A percentile compares a stretch with the other conserved stretches of the same genome.
Evolutionary conservation across 179 eudicot genomes (phyloP).

Genomic region (Nepenthes alata): DNA sequence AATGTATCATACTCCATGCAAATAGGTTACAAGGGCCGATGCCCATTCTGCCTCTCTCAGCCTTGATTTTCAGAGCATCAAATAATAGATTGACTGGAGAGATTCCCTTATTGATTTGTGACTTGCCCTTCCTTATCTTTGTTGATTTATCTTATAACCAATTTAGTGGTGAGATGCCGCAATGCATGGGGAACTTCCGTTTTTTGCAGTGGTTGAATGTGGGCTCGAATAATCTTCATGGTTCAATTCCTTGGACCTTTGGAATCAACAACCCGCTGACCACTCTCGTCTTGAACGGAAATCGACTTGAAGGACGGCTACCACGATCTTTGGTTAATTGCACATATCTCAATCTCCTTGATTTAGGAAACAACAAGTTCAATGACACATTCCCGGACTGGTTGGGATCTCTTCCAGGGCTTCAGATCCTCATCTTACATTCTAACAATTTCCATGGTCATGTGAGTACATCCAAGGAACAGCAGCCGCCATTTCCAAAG

Average conservation of each 20-base stretch:
- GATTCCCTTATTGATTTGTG: neutral
- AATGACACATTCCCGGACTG: conserved; percentile 16
- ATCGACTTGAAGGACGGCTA: conserved; percentile 14
- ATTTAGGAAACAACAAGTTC: conserved; percentile 13
- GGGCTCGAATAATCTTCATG: conserved; percentile 3
- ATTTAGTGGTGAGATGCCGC: conserved; percentile 6
- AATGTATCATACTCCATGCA: neutral
- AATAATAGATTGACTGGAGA: neutral
- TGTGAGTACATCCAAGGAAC: neutral
- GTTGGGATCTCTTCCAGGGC: conserved; percentile 9
- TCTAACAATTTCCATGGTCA: conserved; percentile 17
- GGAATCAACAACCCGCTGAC: neutral
- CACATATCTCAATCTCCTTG: conserved; percentile 4
- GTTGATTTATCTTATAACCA: neutral
- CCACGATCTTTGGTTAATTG: conserved; percentile 18
- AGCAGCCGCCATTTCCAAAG: neutral
- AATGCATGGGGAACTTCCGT: neutral
- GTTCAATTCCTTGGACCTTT: conserved; percentile 5
- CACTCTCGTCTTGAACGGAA: conserved; percentile 9
- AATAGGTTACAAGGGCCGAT: conserved; percentile 2
- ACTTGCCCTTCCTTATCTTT: neutral
- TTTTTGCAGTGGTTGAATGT: neutral
- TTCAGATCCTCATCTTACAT: conserved; percentile 17
- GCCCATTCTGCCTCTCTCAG: neutral
- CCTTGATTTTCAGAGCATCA: neutral